Base-by-base conservation (phyloP, 352 stramenopile genomes). In the Pythium periplocum region DNA sequence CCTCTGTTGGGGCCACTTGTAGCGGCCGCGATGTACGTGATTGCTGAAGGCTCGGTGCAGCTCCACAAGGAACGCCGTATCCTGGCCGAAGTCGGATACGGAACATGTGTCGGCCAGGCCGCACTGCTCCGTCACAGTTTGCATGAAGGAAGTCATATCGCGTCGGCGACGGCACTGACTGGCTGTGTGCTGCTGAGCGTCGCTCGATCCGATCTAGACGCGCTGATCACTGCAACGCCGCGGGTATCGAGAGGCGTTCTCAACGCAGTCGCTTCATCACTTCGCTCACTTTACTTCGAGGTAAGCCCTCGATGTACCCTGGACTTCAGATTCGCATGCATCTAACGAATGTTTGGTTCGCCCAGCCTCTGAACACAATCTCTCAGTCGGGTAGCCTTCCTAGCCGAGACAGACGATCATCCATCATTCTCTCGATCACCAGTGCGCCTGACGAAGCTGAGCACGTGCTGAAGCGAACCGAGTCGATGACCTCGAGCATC, bases 1-100 rank as follows among this genome's bases (percentile, higher is more conserved):
- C 17, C 17, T 26, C 17, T 26, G 17, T 26, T 26, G 17, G 17
- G 17, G 17, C 17, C 17, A 26, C 8, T 38, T 38, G 3, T 55
- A 94, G 83, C 83, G 47, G 79, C 70, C 12, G 69, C 79, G 2
- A 92, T 94, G 83, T 92, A 80, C 42, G 73, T 92, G 6, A 71
- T 94, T 49, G 83, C 83, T 2, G 62, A 60, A 6, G 83, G 83
- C 2, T 78, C 66, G 2, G 78, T 94, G 31, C 81, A 94, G 51
- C 71, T 92, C 11, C 83, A 94, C 55, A 91, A 92, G 48, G 62
- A 91, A 38, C 66, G 67, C 30, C 68, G 71, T 2, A 74, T 92
- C 40, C 53, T 94, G 1, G 71, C 81, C 0, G 78, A 87, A 30
- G 58, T 92, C 33, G 68, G 72, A 0, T 80, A 85, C 56, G 83